These are phyloP conservation scores for Epichloe glyceriae DNA, from an alignment of 2,329 filamentous ascomycete species.

Conservation along the genomic window DNA sequence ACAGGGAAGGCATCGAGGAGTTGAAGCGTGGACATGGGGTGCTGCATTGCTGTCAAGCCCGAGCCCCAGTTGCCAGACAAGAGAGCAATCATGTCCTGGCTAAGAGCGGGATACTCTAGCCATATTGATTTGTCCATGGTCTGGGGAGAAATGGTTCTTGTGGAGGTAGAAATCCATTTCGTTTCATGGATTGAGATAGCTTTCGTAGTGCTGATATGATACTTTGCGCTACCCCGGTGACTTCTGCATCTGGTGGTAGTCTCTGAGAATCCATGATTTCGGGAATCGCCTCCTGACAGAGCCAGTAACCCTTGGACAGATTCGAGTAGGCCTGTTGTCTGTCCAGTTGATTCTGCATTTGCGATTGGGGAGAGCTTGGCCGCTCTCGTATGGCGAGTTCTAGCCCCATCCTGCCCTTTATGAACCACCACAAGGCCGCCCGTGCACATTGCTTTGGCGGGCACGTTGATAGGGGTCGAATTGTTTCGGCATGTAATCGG, in stretches of 20 bases:
- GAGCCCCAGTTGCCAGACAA: slow-evolving; percentile 49
- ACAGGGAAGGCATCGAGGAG: slow-evolving; percentile 61
- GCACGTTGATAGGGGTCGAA: slow-evolving; percentile 51
- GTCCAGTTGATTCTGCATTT: slow-evolving; percentile 40
- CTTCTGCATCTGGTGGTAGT: slow-evolving; percentile 29
- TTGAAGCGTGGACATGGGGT: slow-evolving; percentile 32
- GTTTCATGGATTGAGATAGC: slow-evolving; percentile 68
- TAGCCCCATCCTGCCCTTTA: slow-evolving; percentile 64
- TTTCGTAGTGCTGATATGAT: slow-evolving; percentile 57
- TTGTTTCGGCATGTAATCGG: slow-evolving; percentile 60
- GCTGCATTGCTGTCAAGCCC: slow-evolving; percentile 33
- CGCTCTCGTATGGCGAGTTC: slow-evolving; percentile 58
- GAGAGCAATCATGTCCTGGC: slow-evolving; percentile 57
- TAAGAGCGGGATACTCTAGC: slow-evolving; percentile 63
- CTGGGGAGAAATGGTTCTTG: slow-evolving; percentile 56
- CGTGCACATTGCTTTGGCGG: slow-evolving; percentile 56
- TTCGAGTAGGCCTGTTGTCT: slow-evolving; percentile 73
- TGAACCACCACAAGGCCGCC: slow-evolving; percentile 78
- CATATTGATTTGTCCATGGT: slow-evolving; percentile 72
- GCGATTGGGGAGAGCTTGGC: slow-evolving; percentile 35
- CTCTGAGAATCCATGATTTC: slow-evolving; percentile 33
- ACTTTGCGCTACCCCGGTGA: slow-evolving; percentile 39
- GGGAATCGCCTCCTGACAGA: slow-evolving; percentile 44
- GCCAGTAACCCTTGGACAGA: slow-evolving; percentile 76
- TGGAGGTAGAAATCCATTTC: slow-evolving; percentile 65